Evolutionary conservation across 495 filamentous ascomycete genomes (phyloP).

Genomic region (Penicillium mononematosum): DNA sequence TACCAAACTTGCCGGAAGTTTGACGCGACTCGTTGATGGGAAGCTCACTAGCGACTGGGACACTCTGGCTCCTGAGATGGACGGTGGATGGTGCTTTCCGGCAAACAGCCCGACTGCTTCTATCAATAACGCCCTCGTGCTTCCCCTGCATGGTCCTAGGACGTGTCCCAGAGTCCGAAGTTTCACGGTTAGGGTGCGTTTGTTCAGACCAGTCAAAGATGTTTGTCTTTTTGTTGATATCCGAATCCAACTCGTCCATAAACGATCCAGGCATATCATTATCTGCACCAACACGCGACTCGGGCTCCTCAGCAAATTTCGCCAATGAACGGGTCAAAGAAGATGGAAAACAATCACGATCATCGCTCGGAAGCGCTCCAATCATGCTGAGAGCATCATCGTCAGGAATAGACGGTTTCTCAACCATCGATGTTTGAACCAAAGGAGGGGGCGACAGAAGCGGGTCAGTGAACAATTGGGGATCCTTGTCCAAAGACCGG

Average conservation of each 20-base stretch:
- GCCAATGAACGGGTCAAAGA: slow-evolving; percentile 8
- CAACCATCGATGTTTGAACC: slow-evolving; percentile 12
- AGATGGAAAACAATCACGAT: slow-evolving; percentile 9
- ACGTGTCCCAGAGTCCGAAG: slow-evolving; percentile 56
- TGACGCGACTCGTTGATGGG: slow-evolving; percentile 53
- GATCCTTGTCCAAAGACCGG: slow-evolving; percentile 28
- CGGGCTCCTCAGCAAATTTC: slow-evolving; percentile 4
- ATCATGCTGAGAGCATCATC: slow-evolving; percentile 37
- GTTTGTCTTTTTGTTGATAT: slow-evolving; percentile 37
- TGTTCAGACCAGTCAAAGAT: slow-evolving; percentile 90
- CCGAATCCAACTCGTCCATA: slow-evolving; percentile 16
- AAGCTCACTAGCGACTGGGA: slow-evolving; percentile 76
- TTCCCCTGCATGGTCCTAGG: slow-evolving; percentile 92
- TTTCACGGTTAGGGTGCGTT: slow-evolving; percentile 50
- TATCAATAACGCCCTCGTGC: slow-evolving; percentile 61
- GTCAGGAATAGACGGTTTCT: slow-evolving; percentile 23
- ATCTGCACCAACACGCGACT: not conserved
- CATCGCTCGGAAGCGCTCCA: slow-evolving; percentile 33
- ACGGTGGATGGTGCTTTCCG: slow-evolving; percentile 73
- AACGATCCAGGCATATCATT: slow-evolving; percentile 5
- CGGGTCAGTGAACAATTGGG: slow-evolving; percentile 35
- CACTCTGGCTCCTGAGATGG: slow-evolving; percentile 91
- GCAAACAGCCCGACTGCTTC: slow-evolving; percentile 70
- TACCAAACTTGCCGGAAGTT: slow-evolving; percentile 77
- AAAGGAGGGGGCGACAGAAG: slow-evolving; percentile 54